These are phyloP conservation scores for Aspergillus incahuasiensis DNA, from an alignment of 495 filamentous ascomycete genomes.

Conservation along the genomic window DNA sequence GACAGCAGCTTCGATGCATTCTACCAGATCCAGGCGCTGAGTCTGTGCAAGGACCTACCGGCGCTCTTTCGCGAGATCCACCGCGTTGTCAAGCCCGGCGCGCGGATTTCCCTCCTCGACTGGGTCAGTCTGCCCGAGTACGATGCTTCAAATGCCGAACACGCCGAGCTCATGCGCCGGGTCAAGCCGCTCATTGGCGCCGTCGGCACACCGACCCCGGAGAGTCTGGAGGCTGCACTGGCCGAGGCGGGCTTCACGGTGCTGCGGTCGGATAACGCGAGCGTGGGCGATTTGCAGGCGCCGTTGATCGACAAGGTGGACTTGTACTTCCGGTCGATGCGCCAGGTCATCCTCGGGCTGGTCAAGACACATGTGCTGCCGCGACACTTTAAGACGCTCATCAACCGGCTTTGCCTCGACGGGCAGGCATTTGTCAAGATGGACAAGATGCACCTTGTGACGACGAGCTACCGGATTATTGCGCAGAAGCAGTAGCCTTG, in stretches of 20 bases:
- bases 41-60: constrained; percentile 53
- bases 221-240: constrained; percentile 47
- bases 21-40: constrained; percentile 62
- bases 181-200: constrained; percentile 62
- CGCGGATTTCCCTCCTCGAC: constrained; percentile 53
- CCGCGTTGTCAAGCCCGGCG: constrained; percentile 55
- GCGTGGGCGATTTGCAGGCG: constrained; percentile 53
- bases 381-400: constrained; percentile 57
- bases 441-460: constrained; percentile 55
- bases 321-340: constrained; percentile 54
- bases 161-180: constrained; percentile 53
- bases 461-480: constrained; percentile 58
- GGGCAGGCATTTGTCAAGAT: constrained; percentile 60
- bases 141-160: constrained; percentile 49
- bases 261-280: constrained; percentile 52
- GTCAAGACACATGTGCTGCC: constrained; percentile 51
- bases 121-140: constrained; percentile 56
- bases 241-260: constrained; percentile 51
- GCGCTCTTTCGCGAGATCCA: constrained; percentile 51
- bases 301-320: constrained; percentile 59
- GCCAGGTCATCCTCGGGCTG: constrained; percentile 48
- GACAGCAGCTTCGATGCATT: constrained; percentile 56
- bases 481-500: constrained; percentile 49
- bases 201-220: constrained; percentile 57
- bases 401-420: constrained; percentile 58